Conservation (phyloP, 352 stramenopile species). For the Globisporangium viniferum region DNA sequence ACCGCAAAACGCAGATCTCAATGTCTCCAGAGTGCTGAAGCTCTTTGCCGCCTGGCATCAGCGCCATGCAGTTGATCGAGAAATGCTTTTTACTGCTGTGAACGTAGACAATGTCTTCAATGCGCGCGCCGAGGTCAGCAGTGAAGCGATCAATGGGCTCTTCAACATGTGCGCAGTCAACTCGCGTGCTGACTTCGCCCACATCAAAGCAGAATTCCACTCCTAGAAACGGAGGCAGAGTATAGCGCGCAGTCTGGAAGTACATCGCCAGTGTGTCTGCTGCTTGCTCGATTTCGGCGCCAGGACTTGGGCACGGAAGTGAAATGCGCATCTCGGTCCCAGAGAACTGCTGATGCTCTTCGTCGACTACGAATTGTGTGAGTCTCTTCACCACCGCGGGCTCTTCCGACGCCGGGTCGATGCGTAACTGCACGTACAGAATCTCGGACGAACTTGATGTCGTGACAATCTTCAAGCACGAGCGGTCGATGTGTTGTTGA, state of each 20-base stretch:
- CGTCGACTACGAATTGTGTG: conserved; percentile 52
- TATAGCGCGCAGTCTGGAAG: conserved; percentile 71
- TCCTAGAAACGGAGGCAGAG: conserved; percentile 39
- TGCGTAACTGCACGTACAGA: conserved; percentile 64
- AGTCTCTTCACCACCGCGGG: conserved; percentile 58
- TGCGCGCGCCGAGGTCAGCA: conserved; percentile 31
- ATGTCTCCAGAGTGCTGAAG: conserved; percentile 24
- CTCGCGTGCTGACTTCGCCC: conserved; percentile 24
- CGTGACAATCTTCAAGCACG: conserved; percentile 59
- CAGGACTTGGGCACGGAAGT: conserved; percentile 39
- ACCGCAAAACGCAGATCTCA: conserved; percentile 65
- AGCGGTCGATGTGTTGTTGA: conserved; percentile 37
- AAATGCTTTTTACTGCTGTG: conserved; percentile 25
- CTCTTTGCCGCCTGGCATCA: conserved; percentile 29
- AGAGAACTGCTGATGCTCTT: conserved; percentile 65
- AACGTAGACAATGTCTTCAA: conserved; percentile 46
- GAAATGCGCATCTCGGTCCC: conserved; percentile 75
- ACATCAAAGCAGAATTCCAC: conserved; percentile 65
- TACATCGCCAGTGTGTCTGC: conserved; percentile 55
- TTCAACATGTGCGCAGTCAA: conserved; percentile 34
- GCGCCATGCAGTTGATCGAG: conserved; percentile 46
- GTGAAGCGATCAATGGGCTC: conserved; percentile 64
- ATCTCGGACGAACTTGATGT: conserved; percentile 60
- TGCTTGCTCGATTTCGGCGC: conserved; percentile 38
- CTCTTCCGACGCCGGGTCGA: conserved; percentile 58